Evolutionary conservation across 768 basidiomycete species (phyloP).

Genomic region (Pleurotus platypus): DNA sequence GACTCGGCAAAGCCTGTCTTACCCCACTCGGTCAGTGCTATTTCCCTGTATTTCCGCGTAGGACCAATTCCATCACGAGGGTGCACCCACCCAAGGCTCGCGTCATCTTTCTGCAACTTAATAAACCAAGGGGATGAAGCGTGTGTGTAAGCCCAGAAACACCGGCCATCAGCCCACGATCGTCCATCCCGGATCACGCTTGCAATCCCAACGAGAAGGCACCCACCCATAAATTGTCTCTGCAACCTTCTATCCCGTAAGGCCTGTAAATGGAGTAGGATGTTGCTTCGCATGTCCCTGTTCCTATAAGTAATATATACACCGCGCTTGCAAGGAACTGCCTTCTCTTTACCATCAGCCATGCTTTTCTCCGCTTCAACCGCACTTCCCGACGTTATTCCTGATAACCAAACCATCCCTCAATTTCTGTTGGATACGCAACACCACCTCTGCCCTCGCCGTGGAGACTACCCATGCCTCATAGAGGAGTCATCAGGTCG

Average conservation of each 20-base stretch:
- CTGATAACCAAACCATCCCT: conserved; percentile 52
- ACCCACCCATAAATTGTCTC: not conserved
- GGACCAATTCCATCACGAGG: not conserved
- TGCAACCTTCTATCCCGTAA: conserved; percentile 5
- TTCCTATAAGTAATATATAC: conserved; percentile 5
- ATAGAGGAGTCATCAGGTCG: conserved; percentile 49
- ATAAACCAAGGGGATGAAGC: conserved; percentile 1
- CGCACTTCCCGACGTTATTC: conserved; percentile 34
- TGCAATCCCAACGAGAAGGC: conserved; percentile 2
- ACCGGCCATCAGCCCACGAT: conserved; percentile 6
- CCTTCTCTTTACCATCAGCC: conserved; percentile 16
- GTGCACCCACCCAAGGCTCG: not conserved
- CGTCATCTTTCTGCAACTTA: not conserved
- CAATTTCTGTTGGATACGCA: conserved; percentile 54
- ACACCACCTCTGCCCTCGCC: conserved; percentile 39
- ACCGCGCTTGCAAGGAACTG: not conserved
- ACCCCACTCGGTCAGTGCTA: not conserved
- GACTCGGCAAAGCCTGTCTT: conserved; percentile 10
- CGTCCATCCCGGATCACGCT: conserved; percentile 7
- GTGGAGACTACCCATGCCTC: conserved; percentile 40
- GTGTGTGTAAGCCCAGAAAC: not conserved
- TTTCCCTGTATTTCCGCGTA: not conserved
- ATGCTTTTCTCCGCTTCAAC: conserved; percentile 23
- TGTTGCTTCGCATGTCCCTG: conserved; percentile 8
- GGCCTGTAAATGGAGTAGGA: conserved; percentile 7